These are phyloP conservation scores for Wallacemonas collosoma DNA, from an alignment of 208 protist species.

Conservation along the genomic window DNA sequence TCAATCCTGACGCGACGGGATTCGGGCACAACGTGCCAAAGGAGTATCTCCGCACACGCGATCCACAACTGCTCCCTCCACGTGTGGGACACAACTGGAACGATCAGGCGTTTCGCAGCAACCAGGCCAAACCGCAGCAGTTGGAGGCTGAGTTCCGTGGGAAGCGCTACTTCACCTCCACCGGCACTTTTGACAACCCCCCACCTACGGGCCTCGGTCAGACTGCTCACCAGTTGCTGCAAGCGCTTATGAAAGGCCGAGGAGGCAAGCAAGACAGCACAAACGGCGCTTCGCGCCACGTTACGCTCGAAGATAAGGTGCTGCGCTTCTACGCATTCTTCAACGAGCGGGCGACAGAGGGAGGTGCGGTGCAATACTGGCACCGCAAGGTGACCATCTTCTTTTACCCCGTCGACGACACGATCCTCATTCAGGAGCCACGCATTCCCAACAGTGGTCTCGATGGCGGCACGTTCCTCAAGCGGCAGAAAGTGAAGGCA, in stretches of 20 bases:
- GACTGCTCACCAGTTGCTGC: conserved; percentile 79
- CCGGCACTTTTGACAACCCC: conserved; percentile 46
- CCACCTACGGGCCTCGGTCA: conserved; percentile 48
- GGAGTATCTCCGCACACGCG: conserved; percentile 75
- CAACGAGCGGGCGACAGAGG: conserved; percentile 92
- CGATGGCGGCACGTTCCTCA: conserved; percentile 92
- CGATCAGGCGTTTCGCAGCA: conserved; percentile 80
- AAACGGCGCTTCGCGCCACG: conserved; percentile 29
- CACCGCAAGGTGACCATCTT: conserved; percentile 91
- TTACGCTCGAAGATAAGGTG: conserved; percentile 93
- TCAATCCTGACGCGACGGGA: conserved; percentile 5
- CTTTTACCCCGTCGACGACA: conserved; percentile 95
- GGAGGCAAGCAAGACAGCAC: not conserved
- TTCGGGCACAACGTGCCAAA: conserved; percentile 60
- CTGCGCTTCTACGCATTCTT: conserved; percentile 97
- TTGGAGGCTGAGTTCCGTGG: conserved; percentile 84
- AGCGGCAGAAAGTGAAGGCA: conserved; percentile 84
- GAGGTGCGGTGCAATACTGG: conserved; percentile 79
- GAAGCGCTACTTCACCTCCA: conserved; percentile 54
- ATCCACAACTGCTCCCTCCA: conserved; percentile 77
- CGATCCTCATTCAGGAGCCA: conserved; percentile 94
- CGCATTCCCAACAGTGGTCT: conserved; percentile 94
- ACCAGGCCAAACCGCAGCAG: conserved; percentile 83
- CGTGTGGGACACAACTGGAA: conserved; percentile 90
- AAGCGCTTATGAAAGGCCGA: conserved; percentile 33